phyloP scores from a whole-genome alignment of 2,329 filamentous ascomycete species.

The Fragosphaeria purpurea region DNA sequence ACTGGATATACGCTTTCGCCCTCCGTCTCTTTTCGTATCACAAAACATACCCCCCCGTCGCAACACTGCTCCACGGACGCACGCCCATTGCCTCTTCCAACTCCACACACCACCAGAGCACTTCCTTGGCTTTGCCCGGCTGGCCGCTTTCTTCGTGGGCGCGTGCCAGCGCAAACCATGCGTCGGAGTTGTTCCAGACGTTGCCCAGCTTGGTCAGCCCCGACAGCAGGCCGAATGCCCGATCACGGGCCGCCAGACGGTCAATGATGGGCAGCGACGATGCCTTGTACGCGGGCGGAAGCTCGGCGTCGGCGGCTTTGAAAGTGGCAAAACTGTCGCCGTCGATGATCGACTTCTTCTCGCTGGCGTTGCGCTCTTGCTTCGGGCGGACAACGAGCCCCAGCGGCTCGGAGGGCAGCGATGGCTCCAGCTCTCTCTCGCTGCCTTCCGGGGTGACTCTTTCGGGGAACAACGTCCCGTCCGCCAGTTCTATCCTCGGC shows the following conservation, averaged over 20 bases:
- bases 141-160: constrained; percentile 84
- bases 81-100: constrained; percentile 77
- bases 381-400: constrained; percentile 28
- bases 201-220: constrained; percentile 73
- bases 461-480: constrained; percentile 19
- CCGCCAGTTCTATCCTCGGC: constrained; percentile 29
- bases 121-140: constrained; percentile 78
- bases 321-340: neutral
- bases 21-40: constrained; percentile 19
- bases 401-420: constrained; percentile 35
- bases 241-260: constrained; percentile 78
- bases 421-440: neutral
- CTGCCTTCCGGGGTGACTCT: constrained; percentile 7
- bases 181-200: constrained; percentile 87
- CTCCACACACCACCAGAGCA: constrained; percentile 96
- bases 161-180: constrained; percentile 80
- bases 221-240: constrained; percentile 75
- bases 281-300: constrained; percentile 44
- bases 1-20: neutral
- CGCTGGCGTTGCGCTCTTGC: neutral
- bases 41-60: constrained; percentile 56
- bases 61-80: constrained; percentile 66
- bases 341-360: neutral
- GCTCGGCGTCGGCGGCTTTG: constrained; percentile 10
- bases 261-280: constrained; percentile 62